Percentiles rank a stretch among this genome's conserved stretches.
phyloP scores from a whole-genome alignment of 441 rosid genomes.

The Syzygium malaccense region DNA sequence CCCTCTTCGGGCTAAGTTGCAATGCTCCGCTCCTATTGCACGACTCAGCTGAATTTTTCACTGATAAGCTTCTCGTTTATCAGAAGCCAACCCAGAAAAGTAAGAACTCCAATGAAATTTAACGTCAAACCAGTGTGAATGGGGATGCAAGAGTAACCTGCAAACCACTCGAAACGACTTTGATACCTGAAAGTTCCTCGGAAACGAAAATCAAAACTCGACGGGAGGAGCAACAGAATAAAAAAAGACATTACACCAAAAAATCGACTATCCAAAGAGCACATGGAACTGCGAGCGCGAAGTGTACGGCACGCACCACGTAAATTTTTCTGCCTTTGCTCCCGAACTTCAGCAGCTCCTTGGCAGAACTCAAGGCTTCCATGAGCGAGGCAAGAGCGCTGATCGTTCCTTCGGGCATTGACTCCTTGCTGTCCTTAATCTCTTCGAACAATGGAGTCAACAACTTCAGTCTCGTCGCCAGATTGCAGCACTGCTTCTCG shows the following conservation, averaged over 20 bases:
- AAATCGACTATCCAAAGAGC: no score
- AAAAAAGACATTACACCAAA: no score
- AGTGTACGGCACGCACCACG: constrained; percentile 38
- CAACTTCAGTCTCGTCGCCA: constrained; percentile 65
- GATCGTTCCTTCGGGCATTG: constrained; percentile 34
- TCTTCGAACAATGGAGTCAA: constrained; percentile 84
- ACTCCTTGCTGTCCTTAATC: constrained; percentile 55
- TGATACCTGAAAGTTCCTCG: no score
- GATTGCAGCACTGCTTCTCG: constrained; percentile 64
- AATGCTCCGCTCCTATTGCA: not conserved
- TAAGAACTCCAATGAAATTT: not conserved
- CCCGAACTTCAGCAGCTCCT: constrained; percentile 64
- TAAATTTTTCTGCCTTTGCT: constrained; percentile 74
- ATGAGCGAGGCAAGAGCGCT: constrained; percentile 40
- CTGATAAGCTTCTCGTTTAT: not conserved
- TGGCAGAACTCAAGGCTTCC: constrained; percentile 45
- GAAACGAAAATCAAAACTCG: not conserved
- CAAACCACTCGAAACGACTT: no score
- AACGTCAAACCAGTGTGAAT: not conserved
- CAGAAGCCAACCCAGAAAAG: not conserved
- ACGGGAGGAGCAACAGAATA: not conserved
- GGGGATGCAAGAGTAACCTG: not conserved
- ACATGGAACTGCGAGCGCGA: no score
- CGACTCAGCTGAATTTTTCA: not conserved
- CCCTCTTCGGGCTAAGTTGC: not conserved